phyloP scores from a whole-genome alignment of 2,329 filamentous ascomycete species.

The Akanthomyces muscarius region DNA sequence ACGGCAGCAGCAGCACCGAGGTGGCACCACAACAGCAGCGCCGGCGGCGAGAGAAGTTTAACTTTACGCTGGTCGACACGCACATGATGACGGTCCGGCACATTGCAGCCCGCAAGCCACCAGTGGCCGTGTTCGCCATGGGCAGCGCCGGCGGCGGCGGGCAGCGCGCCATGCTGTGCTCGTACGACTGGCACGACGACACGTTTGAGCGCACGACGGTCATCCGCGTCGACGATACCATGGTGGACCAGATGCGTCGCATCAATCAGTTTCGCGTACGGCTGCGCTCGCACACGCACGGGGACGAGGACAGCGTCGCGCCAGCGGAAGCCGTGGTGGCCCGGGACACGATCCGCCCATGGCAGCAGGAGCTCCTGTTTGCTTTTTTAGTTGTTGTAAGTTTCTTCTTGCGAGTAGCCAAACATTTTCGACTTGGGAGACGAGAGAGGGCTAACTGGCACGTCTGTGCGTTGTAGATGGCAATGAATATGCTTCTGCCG shows the following conservation, averaged over 20 bases:
- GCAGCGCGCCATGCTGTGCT: constrained; percentile 42
- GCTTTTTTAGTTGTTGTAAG: background rate
- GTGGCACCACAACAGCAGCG: background rate
- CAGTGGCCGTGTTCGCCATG: constrained; percentile 39
- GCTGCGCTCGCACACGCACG: constrained; percentile 14
- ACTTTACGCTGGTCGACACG: constrained; percentile 38
- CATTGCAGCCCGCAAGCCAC: constrained; percentile 28
- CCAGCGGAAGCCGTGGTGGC: background rate
- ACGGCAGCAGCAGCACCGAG: background rate
- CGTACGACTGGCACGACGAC: constrained; percentile 37
- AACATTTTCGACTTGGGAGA: background rate
- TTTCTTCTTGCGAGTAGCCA: too few species aligned
- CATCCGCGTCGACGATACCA: constrained; percentile 35
- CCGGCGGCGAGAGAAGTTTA: background rate
- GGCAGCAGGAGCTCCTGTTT: background rate
- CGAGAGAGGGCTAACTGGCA: background rate
- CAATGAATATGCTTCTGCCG: background rate
- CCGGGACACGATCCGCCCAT: background rate
- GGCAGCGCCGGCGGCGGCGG: constrained; percentile 43
- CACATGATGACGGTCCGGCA: constrained; percentile 40
- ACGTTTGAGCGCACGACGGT: constrained; percentile 33
- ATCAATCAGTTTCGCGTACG: constrained; percentile 25
- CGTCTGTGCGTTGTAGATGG: background rate
- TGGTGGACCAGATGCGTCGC: constrained; percentile 34
- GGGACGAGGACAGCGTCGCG: background rate